phyloP scores from a whole-genome alignment of 1,284 basidiomycete genomes.

The Vanrija pseudolonga region DNA sequence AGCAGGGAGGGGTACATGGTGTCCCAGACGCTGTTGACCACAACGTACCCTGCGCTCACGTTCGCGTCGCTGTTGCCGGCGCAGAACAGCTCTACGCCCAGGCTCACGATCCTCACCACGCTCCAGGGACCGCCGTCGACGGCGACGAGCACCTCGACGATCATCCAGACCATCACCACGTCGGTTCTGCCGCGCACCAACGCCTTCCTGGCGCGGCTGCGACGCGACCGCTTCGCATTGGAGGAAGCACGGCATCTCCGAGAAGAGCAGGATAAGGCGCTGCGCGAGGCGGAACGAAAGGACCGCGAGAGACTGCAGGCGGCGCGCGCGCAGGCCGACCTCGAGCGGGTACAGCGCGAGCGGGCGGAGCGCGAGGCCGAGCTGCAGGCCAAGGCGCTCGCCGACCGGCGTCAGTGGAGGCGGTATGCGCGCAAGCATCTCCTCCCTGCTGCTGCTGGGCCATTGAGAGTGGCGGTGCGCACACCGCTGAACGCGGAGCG shows the following conservation, averaged over 20 bases:
- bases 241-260: constrained; percentile 67
- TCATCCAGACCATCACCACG: constrained; percentile 63
- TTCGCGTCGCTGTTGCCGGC: constrained; percentile 80
- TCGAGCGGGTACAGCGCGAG: constrained; percentile 19
- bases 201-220: constrained; percentile 67
- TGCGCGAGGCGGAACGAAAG: constrained; percentile 60
- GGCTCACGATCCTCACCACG: constrained; percentile 75
- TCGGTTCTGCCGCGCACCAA: constrained; percentile 72
- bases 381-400: constrained; percentile 16
- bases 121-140: constrained; percentile 67
- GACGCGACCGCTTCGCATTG: constrained; percentile 52
- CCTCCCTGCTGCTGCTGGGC: constrained; percentile 23
- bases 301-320: constrained; percentile 58
- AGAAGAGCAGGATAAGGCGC: constrained; percentile 77
- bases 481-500: constrained; percentile 37
- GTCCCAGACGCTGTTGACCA: constrained; percentile 76
- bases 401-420: constrained; percentile 34
- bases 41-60: constrained; percentile 86
- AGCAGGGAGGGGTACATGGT: constrained; percentile 81
- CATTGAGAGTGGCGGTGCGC: constrained; percentile 34
- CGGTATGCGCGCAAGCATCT: constrained; percentile 43
- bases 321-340: constrained; percentile 24
- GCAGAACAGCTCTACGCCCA: constrained; percentile 49
- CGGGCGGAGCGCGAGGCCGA: constrained; percentile 42
- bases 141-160: constrained; percentile 61